phyloP scores from a whole-genome alignment of 75 land plant genomes.

The Chamaecyparis obtusa region DNA sequence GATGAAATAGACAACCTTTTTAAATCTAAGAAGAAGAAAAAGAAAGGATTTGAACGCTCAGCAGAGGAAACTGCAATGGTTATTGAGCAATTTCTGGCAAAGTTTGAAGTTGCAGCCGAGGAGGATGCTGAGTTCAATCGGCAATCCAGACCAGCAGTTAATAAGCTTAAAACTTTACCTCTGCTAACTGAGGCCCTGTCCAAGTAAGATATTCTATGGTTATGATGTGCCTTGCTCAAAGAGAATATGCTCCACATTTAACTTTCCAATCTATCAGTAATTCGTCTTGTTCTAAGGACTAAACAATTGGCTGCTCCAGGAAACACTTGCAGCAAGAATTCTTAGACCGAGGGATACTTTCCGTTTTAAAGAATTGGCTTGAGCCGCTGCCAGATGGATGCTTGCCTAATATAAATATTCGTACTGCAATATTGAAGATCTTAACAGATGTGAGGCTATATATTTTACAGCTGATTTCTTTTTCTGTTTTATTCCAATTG shows the following conservation, averaged over 20 bases:
- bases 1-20: conserved; percentile 71
- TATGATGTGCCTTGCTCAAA: neutral
- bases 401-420: conserved; percentile 21
- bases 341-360: conserved; percentile 21
- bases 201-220: conserved; percentile 47
- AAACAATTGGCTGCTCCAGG: conserved; percentile 3
- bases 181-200: conserved; percentile 59
- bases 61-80: conserved; percentile 78
- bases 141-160: conserved; percentile 81
- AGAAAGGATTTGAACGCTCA: conserved; percentile 73
- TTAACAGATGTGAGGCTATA: conserved; percentile 68
- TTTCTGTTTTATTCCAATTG: neutral
- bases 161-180: conserved; percentile 85
- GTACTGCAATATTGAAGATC: conserved; percentile 15
- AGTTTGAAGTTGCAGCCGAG: conserved; percentile 92
- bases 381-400: conserved; percentile 27
- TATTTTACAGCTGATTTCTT: neutral
- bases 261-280: neutral
- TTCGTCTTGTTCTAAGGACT: neutral
- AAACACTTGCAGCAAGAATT: conserved; percentile 23
- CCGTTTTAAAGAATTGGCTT: conserved; percentile 25
- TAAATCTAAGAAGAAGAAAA: conserved; percentile 74
- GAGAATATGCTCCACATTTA: neutral
- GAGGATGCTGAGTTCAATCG: conserved; percentile 88
- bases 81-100: conserved; percentile 88